phyloP scores from a whole-genome alignment of 2,329 filamentous ascomycete species.

The Daldinia sp. region DNA sequence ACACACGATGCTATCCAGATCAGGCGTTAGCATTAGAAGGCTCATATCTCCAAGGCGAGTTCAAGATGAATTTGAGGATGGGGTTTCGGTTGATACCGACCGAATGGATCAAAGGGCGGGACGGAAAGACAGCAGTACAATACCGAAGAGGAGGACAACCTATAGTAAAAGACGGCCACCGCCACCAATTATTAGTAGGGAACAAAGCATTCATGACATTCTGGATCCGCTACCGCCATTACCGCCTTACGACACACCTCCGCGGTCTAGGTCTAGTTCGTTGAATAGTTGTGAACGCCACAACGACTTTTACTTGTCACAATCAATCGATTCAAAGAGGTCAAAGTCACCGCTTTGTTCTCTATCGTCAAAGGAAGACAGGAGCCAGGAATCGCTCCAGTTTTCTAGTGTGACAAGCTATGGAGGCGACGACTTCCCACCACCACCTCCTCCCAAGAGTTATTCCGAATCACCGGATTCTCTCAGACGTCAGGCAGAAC shows the following conservation, averaged over 20 bases:
- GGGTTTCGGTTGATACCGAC: constrained; percentile 38
- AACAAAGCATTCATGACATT: constrained; percentile 52
- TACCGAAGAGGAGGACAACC: constrained; percentile 40
- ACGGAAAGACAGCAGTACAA: constrained; percentile 27
- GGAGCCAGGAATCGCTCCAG: constrained; percentile 40
- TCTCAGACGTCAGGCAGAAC: constrained; percentile 31
- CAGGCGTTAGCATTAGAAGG: constrained; percentile 55
- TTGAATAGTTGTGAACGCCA: constrained; percentile 55
- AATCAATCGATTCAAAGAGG: constrained; percentile 44
- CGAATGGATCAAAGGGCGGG: constrained; percentile 30
- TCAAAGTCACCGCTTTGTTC: constrained; percentile 51
- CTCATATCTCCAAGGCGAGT: constrained; percentile 50
- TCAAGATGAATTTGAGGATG: constrained; percentile 39
- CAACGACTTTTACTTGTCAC: constrained; percentile 42
- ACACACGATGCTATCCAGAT: constrained; percentile 51
- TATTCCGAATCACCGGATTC: constrained; percentile 28
- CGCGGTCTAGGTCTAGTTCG: constrained; percentile 55
- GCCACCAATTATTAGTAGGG: constrained; percentile 50
- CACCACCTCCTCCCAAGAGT: constrained; percentile 34
- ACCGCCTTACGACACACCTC: constrained; percentile 46
- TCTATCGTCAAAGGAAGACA: constrained; percentile 40
- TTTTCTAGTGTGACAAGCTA: constrained; percentile 39
- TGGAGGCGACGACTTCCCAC: constrained; percentile 42
- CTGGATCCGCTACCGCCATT: constrained; percentile 50
- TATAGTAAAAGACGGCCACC: constrained; percentile 47